Conservation (phyloP, 2,329 filamentous ascomycete species). For the Uncinocarpus reesii region DNA sequence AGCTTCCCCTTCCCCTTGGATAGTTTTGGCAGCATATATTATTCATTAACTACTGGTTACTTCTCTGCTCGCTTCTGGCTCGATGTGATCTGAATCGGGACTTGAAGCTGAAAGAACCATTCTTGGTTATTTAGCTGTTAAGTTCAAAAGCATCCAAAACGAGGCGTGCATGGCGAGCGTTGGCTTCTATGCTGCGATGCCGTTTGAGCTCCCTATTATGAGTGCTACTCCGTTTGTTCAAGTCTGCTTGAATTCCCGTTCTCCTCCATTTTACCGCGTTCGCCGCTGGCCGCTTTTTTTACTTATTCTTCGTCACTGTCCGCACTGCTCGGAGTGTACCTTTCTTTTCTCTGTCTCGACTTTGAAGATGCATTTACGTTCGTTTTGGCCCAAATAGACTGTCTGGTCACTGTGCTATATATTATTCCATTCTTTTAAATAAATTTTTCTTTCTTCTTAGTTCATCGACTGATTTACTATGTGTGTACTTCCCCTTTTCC, state of each 20-base stretch:
- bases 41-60: slow-evolving; percentile 10
- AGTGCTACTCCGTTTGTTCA: too few relatives aligned
- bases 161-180: too few relatives aligned
- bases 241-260: too few relatives aligned
- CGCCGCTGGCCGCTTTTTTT: not conserved
- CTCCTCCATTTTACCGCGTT: not conserved
- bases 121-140: too few relatives aligned
- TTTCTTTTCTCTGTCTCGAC: not conserved
- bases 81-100: too few relatives aligned
- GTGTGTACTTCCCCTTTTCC: not conserved
- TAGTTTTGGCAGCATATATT: slow-evolving; percentile 11
- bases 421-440: not conserved
- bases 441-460: not conserved
- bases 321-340: not conserved
- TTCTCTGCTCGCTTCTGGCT: not conserved
- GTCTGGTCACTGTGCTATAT: not conserved
- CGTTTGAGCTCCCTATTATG: too few relatives aligned
- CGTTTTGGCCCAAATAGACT: not conserved
- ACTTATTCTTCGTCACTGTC: too few relatives aligned
- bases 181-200: too few relatives aligned
- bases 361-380: not conserved
- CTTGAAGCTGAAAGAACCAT: too few relatives aligned
- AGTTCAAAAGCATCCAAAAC: too few relatives aligned
- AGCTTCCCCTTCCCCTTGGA: too few relatives aligned
- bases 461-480: too few relatives aligned